These are phyloP conservation scores for Paxillus rubicundulus DNA, from an alignment of 768 basidiomycete species.

Conservation along the genomic window DNA sequence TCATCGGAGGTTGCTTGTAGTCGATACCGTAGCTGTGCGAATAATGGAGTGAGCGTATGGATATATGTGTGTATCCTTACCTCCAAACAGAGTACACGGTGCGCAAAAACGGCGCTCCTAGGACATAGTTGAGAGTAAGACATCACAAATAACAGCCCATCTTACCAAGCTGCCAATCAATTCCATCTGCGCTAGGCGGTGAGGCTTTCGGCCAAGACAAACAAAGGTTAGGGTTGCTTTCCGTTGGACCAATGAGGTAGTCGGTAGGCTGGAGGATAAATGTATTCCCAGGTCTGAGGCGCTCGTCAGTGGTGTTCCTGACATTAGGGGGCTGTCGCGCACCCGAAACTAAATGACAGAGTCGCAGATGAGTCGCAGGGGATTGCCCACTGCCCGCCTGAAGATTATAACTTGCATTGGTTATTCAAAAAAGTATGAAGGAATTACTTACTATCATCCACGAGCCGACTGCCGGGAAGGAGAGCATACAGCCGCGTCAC, in stretches of 20 bases:
- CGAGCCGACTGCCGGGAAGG: constrained; percentile 64
- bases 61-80: constrained; percentile 34
- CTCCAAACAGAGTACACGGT: constrained; percentile 81
- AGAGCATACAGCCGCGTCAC: constrained; percentile 62
- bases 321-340: constrained; percentile 14
- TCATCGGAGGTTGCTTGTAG: constrained; percentile 67
- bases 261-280: constrained; percentile 73
- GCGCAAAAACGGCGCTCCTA: constrained; percentile 64
- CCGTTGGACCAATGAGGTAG: constrained; percentile 70
- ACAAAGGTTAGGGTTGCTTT: constrained; percentile 64
- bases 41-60: constrained; percentile 2
- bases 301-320: not conserved
- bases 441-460: constrained; percentile 49
- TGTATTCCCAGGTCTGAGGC: constrained; percentile 25
- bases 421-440: not conserved
- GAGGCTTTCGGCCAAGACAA: constrained; percentile 71
- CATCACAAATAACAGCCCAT: not conserved
- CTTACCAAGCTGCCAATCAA: constrained; percentile 81
- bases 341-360: constrained; percentile 73
- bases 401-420: not conserved
- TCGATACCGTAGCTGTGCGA: constrained; percentile 67
- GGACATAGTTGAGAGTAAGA: not conserved
- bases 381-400: constrained; percentile 71
- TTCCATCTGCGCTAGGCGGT: constrained; percentile 65
- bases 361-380: constrained; percentile 62